Evolutionary conservation across 2,329 filamentous ascomycete species (phyloP), one percentile per base, ranked within the genome.

Genomic region (Nemania bipapillata): DNA sequence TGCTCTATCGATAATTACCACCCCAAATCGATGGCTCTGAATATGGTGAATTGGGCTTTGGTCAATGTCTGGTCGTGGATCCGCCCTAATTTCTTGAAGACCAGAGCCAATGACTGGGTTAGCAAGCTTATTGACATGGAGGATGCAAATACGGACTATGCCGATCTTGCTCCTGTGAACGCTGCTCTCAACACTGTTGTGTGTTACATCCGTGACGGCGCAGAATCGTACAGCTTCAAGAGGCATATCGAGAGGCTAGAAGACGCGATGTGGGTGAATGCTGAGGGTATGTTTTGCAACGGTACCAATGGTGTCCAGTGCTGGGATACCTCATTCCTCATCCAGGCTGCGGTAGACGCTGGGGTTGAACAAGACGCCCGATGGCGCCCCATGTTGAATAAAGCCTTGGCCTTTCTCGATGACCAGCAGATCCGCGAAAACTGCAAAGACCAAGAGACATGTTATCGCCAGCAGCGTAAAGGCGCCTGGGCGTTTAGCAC

Each of bases 261-360:
- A 50, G 96, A 99, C 75, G 96, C 91, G 70, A 80, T 99, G 32
- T 99, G 96, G 94, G 85, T 99, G 57, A 97, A 96, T 71, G 80
- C 90, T 37, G 94, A 97, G 78, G 96, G 96, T 5, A 93, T 99
- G 92, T 86, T 98, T 55, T 91, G 91, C 81, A 97, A 97, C 75
- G 96, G 96, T 42, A 99, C 96, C 8, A 98, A 99, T 74, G 96
- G 96, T n/a, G 94, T 98, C 1, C 96, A 99, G 80, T 92, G 90
- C 72, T 99, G 96, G 96, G 96, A 99, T 78, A 99, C 96, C 0
- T 87, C 94, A 0, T 98, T 98, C 77, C 83, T 91, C 20, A 93
- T 97, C 37, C 94, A 97, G 79, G 91, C 92, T 0, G 88, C 92
- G 5, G 87, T 93, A 60, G 92, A 93, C 56, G 90, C 92, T 6